These are phyloP conservation scores for Byssoonygena ceratinophila DNA, from an alignment of 2,329 filamentous ascomycete genomes.

Conservation along the genomic window DNA sequence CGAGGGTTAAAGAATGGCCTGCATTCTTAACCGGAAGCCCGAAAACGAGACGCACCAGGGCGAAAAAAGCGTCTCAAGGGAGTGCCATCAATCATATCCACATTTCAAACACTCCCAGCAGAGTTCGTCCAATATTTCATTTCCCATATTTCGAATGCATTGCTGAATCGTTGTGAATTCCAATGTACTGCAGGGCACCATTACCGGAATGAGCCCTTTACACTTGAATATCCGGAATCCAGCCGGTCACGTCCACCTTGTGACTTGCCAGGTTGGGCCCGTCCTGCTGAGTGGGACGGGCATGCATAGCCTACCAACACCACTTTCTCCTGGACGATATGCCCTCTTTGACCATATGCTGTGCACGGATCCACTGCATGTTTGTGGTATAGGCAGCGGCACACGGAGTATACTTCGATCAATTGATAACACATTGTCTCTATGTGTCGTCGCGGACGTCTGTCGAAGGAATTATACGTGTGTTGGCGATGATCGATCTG, in stretches of 20 bases:
- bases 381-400: slow-evolving; percentile 77
- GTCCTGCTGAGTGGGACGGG: slow-evolving; percentile 38
- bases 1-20: neutral
- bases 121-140: too few species aligned
- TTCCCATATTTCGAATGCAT: neutral
- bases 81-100: neutral
- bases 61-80: neutral
- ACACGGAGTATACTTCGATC: slow-evolving; percentile 74
- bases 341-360: slow-evolving; percentile 61
- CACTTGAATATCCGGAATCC: slow-evolving; percentile 29
- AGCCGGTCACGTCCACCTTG: slow-evolving; percentile 16
- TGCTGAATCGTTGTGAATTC: neutral
- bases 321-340: slow-evolving; percentile 60
- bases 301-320: slow-evolving; percentile 79
- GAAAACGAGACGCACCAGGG: too few species aligned
- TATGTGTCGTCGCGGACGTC: neutral
- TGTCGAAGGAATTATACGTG: neutral
- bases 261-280: slow-evolving; percentile 10
- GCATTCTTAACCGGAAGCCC: too few species aligned
- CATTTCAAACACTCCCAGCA: too few species aligned
- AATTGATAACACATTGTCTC: slow-evolving; percentile 74
- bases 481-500: neutral
- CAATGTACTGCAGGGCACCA: neutral
- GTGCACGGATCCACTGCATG: slow-evolving; percentile 77
- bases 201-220: slow-evolving; percentile 17